Percentiles rank a stretch among this genome's conserved stretches.
These are phyloP conservation scores for Stromatinia cepivora DNA, from an alignment of 2,329 filamentous ascomycete species.

Conservation along the genomic window DNA sequence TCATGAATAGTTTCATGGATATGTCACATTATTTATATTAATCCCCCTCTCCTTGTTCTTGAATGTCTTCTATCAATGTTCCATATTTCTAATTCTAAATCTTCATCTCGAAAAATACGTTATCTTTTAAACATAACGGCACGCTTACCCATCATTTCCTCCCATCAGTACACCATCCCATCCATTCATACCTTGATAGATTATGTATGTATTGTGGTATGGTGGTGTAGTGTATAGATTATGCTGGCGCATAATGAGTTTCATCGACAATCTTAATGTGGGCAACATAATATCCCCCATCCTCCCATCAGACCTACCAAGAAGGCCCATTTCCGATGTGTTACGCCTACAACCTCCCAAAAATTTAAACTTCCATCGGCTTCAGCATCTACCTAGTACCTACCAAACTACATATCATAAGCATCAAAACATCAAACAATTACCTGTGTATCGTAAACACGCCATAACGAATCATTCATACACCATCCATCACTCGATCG, in stretches of 20 bases:
- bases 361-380: not conserved
- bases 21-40: not conserved
- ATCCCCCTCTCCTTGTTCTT: constrained; percentile 1
- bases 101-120: not conserved
- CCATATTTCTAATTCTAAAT: not conserved
- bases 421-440: not conserved
- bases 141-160: not conserved
- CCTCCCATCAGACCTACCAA: not conserved
- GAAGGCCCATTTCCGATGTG: not conserved
- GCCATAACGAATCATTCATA: constrained; percentile 1
- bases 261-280: constrained; percentile 11
- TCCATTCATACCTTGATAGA: not conserved
- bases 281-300: not conserved
- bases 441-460: constrained; percentile 13
- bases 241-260: constrained; percentile 18
- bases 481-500: constrained; percentile 13
- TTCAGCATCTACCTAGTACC: not conserved
- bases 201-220: not conserved
- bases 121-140: not conserved
- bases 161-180: not conserved
- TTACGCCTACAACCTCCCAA: not conserved
- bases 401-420: not conserved
- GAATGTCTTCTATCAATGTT: constrained; percentile 9
- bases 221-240: not conserved
- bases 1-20: constrained; percentile 2